A percentile compares a stretch with the other conserved stretches of the same genome.
Conservation (phyloP, 1,284 basidiomycete genomes). For the Irpex sp. region DNA sequence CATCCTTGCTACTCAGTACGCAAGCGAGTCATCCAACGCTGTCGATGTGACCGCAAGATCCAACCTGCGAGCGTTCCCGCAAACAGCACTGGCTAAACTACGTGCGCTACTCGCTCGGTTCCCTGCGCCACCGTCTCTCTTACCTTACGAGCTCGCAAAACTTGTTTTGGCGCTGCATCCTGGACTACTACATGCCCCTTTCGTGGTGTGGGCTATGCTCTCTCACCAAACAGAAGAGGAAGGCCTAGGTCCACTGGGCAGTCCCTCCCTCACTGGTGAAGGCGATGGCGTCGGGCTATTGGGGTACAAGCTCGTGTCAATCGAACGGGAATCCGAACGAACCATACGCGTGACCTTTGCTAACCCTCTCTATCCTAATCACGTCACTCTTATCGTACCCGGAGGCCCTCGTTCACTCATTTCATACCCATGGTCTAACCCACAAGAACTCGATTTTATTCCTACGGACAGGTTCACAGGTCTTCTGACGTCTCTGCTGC, state of each 20-base stretch:
- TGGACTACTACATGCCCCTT: constrained; percentile 57
- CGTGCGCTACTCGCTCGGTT: constrained; percentile 52
- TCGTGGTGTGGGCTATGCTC: constrained; percentile 69
- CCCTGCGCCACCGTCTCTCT: constrained; percentile 49
- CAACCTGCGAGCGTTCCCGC: constrained; percentile 66
- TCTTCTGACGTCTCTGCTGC: constrained; percentile 40
- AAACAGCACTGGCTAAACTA: constrained; percentile 66
- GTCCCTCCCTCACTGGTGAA: constrained; percentile 47
- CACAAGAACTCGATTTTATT: constrained; percentile 31
- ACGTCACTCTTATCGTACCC: constrained; percentile 46
- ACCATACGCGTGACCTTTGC: constrained; percentile 53
- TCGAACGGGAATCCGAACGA: constrained; percentile 47
- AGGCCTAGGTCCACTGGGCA: constrained; percentile 61
- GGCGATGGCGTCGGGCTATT: constrained; percentile 56
- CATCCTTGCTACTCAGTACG: constrained; percentile 68
- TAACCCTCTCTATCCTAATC: constrained; percentile 32
- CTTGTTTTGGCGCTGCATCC: constrained; percentile 66
- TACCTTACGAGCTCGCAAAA: constrained; percentile 57
- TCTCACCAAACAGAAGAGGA: constrained; percentile 60
- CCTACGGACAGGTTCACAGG: constrained; percentile 42
- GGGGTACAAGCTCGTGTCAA: constrained; percentile 54
- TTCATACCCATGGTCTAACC: constrained; percentile 28
- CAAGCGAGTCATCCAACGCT: constrained; percentile 60
- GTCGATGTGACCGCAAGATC: constrained; percentile 60
- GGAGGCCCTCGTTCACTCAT: constrained; percentile 50